phyloP scores from a whole-genome alignment of 2,329 filamentous ascomycete genomes.

The Trichocomaceae sp. region DNA sequence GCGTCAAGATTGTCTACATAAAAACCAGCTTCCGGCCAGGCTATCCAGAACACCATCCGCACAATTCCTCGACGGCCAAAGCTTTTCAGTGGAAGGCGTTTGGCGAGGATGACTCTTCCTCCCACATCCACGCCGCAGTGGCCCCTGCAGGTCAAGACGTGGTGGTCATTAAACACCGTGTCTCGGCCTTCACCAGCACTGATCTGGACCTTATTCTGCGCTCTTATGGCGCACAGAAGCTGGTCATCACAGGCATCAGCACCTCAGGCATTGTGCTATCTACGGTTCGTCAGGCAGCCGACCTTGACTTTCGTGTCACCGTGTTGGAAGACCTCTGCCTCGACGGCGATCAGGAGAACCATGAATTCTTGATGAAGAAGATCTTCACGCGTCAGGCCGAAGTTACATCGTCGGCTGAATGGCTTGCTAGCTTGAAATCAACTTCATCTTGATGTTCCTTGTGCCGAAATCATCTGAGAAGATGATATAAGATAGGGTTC shows the following conservation, averaged over 20 bases:
- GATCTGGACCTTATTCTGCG: constrained; percentile 33
- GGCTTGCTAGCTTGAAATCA: constrained; percentile 18
- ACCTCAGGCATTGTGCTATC: constrained; percentile 35
- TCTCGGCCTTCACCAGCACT: constrained; percentile 31
- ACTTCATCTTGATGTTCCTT: background rate
- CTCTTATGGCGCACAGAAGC: constrained; percentile 19
- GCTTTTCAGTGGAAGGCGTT: constrained; percentile 15
- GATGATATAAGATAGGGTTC: no score
- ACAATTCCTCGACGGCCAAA: constrained; percentile 18
- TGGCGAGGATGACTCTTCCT: constrained; percentile 21
- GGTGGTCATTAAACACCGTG: constrained; percentile 29
- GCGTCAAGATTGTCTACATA: constrained; percentile 29
- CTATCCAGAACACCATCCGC: constrained; percentile 26
- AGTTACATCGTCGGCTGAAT: constrained; percentile 24
- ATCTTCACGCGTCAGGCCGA: constrained; percentile 26
- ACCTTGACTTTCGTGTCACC: constrained; percentile 31
- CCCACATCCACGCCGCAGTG: constrained; percentile 19
- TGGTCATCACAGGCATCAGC: constrained; percentile 30
- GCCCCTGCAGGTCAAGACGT: constrained; percentile 22
- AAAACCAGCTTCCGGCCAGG: constrained; percentile 26
- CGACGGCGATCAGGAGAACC: constrained; percentile 29
- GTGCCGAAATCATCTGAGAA: no score
- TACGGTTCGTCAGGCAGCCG: constrained; percentile 31
- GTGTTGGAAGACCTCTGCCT: constrained; percentile 32
- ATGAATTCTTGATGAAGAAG: constrained; percentile 28